Conservation (phyloP, 768 basidiomycete genomes). For the Collybiopsis confluens region DNA sequence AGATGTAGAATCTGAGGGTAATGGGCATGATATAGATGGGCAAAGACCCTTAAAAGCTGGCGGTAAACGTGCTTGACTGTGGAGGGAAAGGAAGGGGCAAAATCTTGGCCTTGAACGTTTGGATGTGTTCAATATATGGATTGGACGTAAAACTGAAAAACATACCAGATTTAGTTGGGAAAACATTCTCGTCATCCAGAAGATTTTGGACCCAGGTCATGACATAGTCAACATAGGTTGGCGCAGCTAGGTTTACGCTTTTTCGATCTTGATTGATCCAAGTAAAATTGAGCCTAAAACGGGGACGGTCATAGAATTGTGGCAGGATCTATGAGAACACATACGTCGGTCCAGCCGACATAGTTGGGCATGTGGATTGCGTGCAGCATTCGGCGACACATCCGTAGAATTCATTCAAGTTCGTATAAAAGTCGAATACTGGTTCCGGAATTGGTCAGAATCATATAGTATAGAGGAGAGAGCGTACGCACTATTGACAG, state of each 20-base stretch:
- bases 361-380: conserved; percentile 80
- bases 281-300: conserved; percentile 83
- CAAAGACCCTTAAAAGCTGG: conserved; percentile 94
- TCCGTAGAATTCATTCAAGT: conserved; percentile 95
- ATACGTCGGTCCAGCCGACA: conserved; percentile 89
- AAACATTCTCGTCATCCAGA: conserved; percentile 86
- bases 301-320: neutral
- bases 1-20: conserved; percentile 90
- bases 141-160: conserved; percentile 3
- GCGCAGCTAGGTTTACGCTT: conserved; percentile 86
- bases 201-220: conserved; percentile 98
- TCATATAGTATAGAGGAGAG: too few relatives aligned
- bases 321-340: conserved; percentile 24
- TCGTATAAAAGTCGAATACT: conserved; percentile 99
- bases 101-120: conserved; percentile 62
- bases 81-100: conserved; percentile 82
- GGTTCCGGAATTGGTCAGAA: too few relatives aligned
- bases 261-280: conserved; percentile 98
- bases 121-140: neutral
- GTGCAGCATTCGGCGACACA: conserved; percentile 94
- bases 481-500: conserved; percentile 69
- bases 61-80: conserved; percentile 95
- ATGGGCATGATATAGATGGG: conserved; percentile 97
- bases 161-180: conserved; percentile 91
- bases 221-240: conserved; percentile 97